Base-by-base conservation (phyloP, 2,329 filamentous ascomycete species). In the Delphinella strobiligena region DNA sequence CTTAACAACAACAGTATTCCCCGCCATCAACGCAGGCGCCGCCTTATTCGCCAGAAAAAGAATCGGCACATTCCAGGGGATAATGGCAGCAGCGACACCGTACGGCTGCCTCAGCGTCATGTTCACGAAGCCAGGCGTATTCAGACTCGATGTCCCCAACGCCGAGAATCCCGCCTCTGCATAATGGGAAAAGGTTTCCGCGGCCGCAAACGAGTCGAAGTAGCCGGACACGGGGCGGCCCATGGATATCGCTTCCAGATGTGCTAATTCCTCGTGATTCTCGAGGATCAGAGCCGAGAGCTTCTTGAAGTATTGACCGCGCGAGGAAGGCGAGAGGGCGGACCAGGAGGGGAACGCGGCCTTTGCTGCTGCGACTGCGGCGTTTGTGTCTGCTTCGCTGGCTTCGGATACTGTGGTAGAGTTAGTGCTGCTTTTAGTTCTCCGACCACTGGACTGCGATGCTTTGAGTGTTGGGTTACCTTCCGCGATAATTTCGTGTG, bases 1-100 rank as follows among this genome's bases (percentile, higher is more conserved):
- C 58, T 81, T 80, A 19, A 80, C 53, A 2, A 80, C 56, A 31
- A 80, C 68, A 16, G 66, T 67, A 52, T 77, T 77, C 1, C 75
- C 75, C 0, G 71, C 69, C 0, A 71, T 73, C 19, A 80, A 59
- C 0, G 75, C 75, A 0, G 75, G 74, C 2, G 71, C 74, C 24
- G 76, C 58, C 55, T 80, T 80, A 56, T 56, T 53, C 0, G 54
- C 58, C 19, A 70, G 60, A 45, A 68, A 66, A 2, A 64, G 40
- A 2, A 73, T 47, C 0, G 71, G 64, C 1, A 61, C 62, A 45
- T 76, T 75, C 71, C 72, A 78, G 0, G 73, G 73, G 37, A 75
- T 72, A 39, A 78, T 78, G n/a, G 60, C 61, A 2, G 62, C 72
- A 0, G 63, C 66, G 2, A 74, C 69, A n/a, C 70, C 69, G 31